Evolutionary conservation across 2,329 filamentous ascomycete species (phyloP).

Genomic region (Cadophora gregata): DNA sequence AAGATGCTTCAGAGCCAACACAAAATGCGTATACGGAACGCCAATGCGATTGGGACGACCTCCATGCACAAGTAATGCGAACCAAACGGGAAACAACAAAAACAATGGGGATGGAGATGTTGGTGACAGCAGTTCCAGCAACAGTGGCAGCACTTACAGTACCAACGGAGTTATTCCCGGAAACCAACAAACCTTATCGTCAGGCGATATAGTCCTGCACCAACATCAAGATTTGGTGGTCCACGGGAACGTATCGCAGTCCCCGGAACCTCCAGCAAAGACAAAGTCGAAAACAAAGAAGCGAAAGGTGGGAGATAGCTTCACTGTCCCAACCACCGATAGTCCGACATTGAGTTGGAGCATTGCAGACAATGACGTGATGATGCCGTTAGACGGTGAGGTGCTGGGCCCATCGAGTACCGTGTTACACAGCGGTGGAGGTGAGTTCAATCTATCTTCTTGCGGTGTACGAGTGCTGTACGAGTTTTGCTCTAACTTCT

Average conservation of each 20-base stretch:
- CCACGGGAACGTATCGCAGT: neutral
- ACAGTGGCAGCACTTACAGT: constrained; percentile 4
- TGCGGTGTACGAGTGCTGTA: neutral
- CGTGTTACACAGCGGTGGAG: neutral
- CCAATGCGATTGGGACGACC: constrained; percentile 9
- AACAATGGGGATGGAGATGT: neutral
- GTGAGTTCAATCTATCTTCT: neutral
- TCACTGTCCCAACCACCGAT: constrained; percentile 8
- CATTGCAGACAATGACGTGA: neutral
- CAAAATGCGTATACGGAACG: constrained; percentile 3
- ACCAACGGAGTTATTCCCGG: neutral
- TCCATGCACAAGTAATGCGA: neutral
- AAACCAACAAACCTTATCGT: neutral
- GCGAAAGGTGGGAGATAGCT: constrained; percentile 5
- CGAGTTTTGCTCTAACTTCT: neutral
- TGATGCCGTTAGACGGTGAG: neutral
- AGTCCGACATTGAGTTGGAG: constrained; percentile 7
- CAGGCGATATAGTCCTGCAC: neutral
- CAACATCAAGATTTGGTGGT: neutral
- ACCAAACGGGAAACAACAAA: neutral
- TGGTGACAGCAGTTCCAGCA: constrained; percentile 2
- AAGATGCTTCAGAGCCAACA: constrained; percentile 10
- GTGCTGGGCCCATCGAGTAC: neutral
- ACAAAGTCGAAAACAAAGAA: neutral
- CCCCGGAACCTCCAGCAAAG: neutral